These are phyloP conservation scores for Xylariaceae sp. DNA, from an alignment of 2,329 filamentous ascomycete genomes.

Conservation along the genomic window DNA sequence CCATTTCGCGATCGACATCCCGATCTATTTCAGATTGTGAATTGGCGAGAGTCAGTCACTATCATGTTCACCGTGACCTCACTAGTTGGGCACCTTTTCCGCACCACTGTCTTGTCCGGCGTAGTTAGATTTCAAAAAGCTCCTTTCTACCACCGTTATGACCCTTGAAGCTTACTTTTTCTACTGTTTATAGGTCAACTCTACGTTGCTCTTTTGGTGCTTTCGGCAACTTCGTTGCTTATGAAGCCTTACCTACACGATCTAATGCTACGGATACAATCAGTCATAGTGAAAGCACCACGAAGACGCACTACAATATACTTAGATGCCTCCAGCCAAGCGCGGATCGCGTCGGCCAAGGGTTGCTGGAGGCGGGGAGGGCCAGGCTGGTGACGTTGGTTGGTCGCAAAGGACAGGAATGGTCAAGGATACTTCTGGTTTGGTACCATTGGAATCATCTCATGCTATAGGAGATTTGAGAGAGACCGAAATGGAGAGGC, in stretches of 20 bases:
- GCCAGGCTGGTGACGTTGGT: not conserved
- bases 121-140: not conserved
- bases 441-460: not conserved
- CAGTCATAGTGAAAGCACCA: not conserved
- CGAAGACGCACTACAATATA: not conserved
- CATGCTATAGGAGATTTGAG: not conserved
- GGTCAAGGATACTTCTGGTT: not conserved
- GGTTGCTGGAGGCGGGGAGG: not conserved
- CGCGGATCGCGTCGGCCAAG: not conserved
- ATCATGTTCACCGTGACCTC: too few species aligned
- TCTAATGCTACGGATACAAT: not conserved
- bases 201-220: not conserved
- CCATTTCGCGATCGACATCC: not conserved
- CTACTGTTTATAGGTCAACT: not conserved
- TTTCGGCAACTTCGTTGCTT: not conserved
- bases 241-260: not conserved
- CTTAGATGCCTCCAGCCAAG: slow-evolving; percentile 8
- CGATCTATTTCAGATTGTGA: not conserved
- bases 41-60: not conserved
- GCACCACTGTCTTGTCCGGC: not conserved
- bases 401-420: not conserved
- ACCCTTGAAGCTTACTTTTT: slow-evolving; percentile 13
- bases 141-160: not conserved
- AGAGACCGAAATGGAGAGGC: slow-evolving; percentile 1
- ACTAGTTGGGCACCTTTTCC: not conserved